Evolutionary conservation across 2,329 filamentous ascomycete species (phyloP).

Genomic region (Colletotrichum sp.): DNA sequence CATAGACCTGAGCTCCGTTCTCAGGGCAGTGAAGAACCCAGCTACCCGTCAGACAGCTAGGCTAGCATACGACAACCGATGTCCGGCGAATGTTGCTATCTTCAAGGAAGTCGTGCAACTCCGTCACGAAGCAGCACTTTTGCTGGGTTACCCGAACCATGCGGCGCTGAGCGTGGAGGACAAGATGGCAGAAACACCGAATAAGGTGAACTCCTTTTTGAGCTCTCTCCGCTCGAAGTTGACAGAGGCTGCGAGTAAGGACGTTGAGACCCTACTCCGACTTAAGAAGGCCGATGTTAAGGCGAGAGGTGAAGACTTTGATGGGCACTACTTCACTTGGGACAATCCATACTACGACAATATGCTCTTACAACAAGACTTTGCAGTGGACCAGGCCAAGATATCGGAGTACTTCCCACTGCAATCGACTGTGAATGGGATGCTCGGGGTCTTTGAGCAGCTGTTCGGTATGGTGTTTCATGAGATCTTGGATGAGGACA

Average conservation of each 20-base stretch:
- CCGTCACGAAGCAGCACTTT: constrained; percentile 77
- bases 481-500: constrained; percentile 47
- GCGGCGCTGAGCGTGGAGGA: constrained; percentile 78
- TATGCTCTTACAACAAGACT: constrained; percentile 57
- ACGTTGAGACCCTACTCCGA: constrained; percentile 54
- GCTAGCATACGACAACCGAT: neutral
- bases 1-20: constrained; percentile 77
- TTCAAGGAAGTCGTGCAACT: constrained; percentile 79
- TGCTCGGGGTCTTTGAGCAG: constrained; percentile 51
- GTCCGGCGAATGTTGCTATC: constrained; percentile 57
- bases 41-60: constrained; percentile 54
- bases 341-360: constrained; percentile 60
- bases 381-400: constrained; percentile 55
- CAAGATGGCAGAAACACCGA: constrained; percentile 83
- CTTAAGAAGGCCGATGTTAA: constrained; percentile 53
- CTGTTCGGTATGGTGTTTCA: constrained; percentile 43
- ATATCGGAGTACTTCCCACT: constrained; percentile 64
- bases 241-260: constrained; percentile 50
- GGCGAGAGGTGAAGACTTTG: constrained; percentile 30
- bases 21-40: constrained; percentile 75
- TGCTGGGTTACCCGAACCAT: constrained; percentile 79
- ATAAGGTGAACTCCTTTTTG: constrained; percentile 72
- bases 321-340: constrained; percentile 59
- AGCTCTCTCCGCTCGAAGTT: constrained; percentile 39
- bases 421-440: constrained; percentile 54